Conservation (phyloP, 306 rosid species). For the Trifolium repens region DNA sequence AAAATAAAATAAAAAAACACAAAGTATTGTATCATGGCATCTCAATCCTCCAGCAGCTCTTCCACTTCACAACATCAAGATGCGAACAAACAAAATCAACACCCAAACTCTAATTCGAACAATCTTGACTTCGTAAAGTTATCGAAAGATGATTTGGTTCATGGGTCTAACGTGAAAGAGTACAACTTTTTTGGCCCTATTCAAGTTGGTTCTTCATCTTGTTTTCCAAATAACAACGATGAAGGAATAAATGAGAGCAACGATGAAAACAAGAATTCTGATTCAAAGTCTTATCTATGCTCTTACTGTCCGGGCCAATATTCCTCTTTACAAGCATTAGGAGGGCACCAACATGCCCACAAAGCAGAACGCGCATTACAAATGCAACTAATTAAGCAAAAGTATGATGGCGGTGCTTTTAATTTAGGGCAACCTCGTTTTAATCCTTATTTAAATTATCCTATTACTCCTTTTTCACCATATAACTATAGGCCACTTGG, state of each 20-base stretch:
- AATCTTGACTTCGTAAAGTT: constrained; percentile 47
- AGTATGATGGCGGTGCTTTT: constrained; percentile 19
- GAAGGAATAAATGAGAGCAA: neutral
- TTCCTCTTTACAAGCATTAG: constrained; percentile 76
- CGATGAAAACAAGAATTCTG: neutral
- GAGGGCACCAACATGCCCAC: constrained; percentile 91
- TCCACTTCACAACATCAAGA: constrained; percentile 40
- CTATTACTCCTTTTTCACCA: constrained; percentile 13
- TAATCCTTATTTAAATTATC: constrained; percentile 49
- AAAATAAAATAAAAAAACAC: neutral
- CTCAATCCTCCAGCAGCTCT: constrained; percentile 57
- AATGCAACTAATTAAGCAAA: constrained; percentile 59
- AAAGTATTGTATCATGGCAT: neutral
- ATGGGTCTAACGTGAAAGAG: constrained; percentile 31
- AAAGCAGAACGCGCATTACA: constrained; percentile 68
- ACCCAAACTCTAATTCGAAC: constrained; percentile 19
- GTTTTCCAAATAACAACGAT: neutral
- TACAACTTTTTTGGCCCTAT: constrained; percentile 42
- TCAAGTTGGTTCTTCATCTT: constrained; percentile 7
- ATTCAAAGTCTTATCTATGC: constrained; percentile 58
- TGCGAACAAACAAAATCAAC: constrained; percentile 2
- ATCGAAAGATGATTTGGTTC: constrained; percentile 28
- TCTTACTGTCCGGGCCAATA: constrained; percentile 67
- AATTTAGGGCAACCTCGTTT: constrained; percentile 9
- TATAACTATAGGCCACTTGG: constrained; percentile 46